Percentiles rank a stretch among this genome's conserved stretches.
Evolutionary conservation across 345 rosid genomes (phyloP).

Genomic region (Eucalyptus pumila): DNA sequence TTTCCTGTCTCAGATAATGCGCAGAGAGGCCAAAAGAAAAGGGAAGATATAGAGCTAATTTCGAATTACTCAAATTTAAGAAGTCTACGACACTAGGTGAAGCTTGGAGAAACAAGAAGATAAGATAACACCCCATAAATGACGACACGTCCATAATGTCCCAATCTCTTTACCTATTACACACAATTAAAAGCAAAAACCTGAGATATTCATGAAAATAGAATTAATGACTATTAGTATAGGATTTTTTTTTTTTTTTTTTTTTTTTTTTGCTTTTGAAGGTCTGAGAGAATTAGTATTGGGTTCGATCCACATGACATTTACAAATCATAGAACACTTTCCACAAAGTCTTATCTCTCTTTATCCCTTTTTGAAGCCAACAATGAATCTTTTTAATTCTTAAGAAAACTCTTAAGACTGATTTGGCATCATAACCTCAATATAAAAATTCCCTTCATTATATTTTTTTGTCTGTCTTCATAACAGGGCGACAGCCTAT

Average conservation of each 20-base stretch:
- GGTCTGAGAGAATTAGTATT: not conserved
- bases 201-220: not conserved
- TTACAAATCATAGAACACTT: not conserved
- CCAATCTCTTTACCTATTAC: not conserved
- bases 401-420: not conserved
- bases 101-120: not conserved
- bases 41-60: not conserved
- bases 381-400: not conserved
- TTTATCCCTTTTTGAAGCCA: not conserved
- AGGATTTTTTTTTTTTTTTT: not conserved
- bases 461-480: not conserved
- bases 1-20: not conserved
- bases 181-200: not conserved
- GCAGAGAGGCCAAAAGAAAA: not conserved
- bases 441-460: not conserved
- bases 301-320: not conserved
- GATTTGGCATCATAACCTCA: not conserved
- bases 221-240: not conserved
- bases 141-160: not conserved
- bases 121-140: not conserved
- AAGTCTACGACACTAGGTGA: not conserved
- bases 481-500: not conserved
- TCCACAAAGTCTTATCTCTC: not conserved
- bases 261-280: not conserved
- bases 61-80: not conserved